Evolutionary conservation across 148 eudicot genomes (phyloP).

Genomic region (Chenopodium berlandieri): DNA sequence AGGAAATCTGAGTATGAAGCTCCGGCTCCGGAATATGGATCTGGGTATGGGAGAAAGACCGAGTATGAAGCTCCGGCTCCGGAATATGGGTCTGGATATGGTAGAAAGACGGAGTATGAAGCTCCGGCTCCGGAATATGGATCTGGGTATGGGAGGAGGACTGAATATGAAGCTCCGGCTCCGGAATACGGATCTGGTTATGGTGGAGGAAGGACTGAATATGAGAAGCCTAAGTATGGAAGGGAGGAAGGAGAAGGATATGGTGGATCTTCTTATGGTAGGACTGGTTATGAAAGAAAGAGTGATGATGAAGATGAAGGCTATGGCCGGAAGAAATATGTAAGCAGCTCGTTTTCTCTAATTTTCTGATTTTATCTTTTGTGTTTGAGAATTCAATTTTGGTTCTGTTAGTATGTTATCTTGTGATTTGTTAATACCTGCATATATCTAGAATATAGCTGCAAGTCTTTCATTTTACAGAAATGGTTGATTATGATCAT

Average conservation of each 20-base stretch:
- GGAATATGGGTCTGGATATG: constrained; percentile 35
- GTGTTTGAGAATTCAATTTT: neutral
- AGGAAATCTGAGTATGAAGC: constrained; percentile 25
- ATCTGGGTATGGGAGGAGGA: constrained; percentile 37
- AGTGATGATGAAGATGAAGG: constrained; percentile 34
- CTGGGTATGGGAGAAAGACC: constrained; percentile 32
- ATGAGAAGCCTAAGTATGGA: constrained; percentile 31
- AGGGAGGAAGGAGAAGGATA: constrained; percentile 25
- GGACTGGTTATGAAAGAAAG: constrained; percentile 33
- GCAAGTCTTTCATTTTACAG: neutral
- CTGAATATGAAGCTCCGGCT: constrained; percentile 19
- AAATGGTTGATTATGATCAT: neutral
- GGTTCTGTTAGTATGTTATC: neutral
- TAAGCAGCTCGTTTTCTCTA: constrained; percentile 30
- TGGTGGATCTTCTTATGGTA: constrained; percentile 45
- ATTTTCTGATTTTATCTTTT: neutral
- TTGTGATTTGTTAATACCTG: neutral
- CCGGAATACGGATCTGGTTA: constrained; percentile 42
- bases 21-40: constrained; percentile 25
- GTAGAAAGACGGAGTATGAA: constrained; percentile 24
- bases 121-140: constrained; percentile 23
- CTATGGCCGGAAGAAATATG: constrained; percentile 79
- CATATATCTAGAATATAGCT: neutral
- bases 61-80: constrained; percentile 16
- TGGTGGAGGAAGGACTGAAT: constrained; percentile 26